A percentile compares a stretch with the other conserved stretches of the same genome.
Conservation (phyloP, 2,329 filamentous ascomycete species). For the Aspergillus brasiliensis region DNA sequence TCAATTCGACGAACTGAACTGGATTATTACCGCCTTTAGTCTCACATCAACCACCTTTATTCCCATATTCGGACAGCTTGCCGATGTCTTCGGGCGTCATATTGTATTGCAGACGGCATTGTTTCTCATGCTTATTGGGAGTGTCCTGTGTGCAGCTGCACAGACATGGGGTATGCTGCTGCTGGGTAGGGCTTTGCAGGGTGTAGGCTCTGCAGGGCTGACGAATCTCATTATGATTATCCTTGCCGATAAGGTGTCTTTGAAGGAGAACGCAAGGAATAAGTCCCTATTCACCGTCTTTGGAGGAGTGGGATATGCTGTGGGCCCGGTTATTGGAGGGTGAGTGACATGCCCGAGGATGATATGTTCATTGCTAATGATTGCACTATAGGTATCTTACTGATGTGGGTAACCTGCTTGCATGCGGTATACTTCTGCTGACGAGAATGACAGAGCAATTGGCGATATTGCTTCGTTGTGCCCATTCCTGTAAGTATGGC, state of each 20-base stretch:
- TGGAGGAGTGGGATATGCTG: conserved; percentile 59
- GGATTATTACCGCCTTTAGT: conserved; percentile 71
- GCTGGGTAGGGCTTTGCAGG: conserved; percentile 65
- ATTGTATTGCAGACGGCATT: conserved; percentile 60
- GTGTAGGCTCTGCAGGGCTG: conserved; percentile 63
- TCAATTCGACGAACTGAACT: conserved; percentile 62
- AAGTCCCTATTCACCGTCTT: conserved; percentile 64
- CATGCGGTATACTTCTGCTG: conserved; percentile 40
- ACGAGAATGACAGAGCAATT: conserved; percentile 46
- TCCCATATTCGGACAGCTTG: conserved; percentile 65
- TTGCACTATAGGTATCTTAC: conserved; percentile 32
- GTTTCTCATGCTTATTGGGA: conserved; percentile 61
- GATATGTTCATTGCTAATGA: conserved; percentile 1
- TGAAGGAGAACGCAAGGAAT: conserved; percentile 64
- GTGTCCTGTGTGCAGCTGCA: conserved; percentile 62
- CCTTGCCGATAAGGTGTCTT: conserved; percentile 65
- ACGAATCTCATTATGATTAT: conserved; percentile 63
- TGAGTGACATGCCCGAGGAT: conserved; percentile 20
- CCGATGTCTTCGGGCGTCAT: conserved; percentile 67
- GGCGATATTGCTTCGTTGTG: conserved; percentile 69
- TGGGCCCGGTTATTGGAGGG: conserved; percentile 65
- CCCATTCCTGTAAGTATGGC: conserved; percentile 57
- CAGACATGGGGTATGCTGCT: conserved; percentile 61
- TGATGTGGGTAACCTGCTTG: conserved; percentile 23
- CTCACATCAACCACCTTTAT: conserved; percentile 68